A percentile compares a stretch with the other conserved stretches of the same genome.
Conservation (phyloP, 768 basidiomycete genomes). For the Russula compacta region DNA sequence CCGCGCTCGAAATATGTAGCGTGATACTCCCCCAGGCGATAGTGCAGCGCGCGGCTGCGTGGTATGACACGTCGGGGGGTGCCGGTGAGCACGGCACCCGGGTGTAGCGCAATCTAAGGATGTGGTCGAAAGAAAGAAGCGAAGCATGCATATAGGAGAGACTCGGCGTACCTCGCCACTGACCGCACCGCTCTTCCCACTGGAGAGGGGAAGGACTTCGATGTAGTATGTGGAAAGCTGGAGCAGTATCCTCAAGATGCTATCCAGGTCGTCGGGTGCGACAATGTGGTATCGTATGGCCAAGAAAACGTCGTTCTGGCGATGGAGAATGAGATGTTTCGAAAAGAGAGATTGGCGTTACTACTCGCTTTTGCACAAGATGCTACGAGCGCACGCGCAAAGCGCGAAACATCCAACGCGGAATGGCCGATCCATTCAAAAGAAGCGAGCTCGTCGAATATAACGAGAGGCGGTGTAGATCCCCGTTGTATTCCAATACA, state of each 20-base stretch:
- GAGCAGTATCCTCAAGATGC: conserved; percentile 47
- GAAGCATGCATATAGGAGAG: not conserved
- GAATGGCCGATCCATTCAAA: conserved; percentile 67
- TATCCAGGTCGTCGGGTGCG: conserved; percentile 46
- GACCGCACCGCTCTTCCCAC: conserved; percentile 68
- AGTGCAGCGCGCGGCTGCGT: conserved; percentile 54
- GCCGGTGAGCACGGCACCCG: conserved; percentile 36
- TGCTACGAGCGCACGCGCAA: conserved; percentile 50
- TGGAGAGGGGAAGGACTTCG: conserved; percentile 61
- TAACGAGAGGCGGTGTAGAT: conserved; percentile 34
- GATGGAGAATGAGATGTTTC: not conserved
- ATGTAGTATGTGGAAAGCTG: conserved; percentile 62
- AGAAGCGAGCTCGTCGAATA: conserved; percentile 61
- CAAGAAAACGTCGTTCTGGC: conserved; percentile 44
- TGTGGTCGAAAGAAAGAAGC: not conserved
- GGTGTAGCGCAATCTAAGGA: conserved; percentile 51
- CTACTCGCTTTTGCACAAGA: conserved; percentile 44
- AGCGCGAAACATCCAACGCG: conserved; percentile 41
- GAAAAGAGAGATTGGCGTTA: not conserved
- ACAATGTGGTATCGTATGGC: conserved; percentile 56
- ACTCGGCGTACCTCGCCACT: conserved; percentile 55
- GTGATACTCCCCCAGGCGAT: conserved; percentile 56
- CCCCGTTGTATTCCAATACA: conserved; percentile 1
- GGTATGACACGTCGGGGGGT: conserved; percentile 35
- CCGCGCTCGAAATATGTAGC: conserved; percentile 67